These are phyloP conservation scores for Panellus pusillus DNA, from an alignment of 768 basidiomycete genomes.

Conservation along the genomic window DNA sequence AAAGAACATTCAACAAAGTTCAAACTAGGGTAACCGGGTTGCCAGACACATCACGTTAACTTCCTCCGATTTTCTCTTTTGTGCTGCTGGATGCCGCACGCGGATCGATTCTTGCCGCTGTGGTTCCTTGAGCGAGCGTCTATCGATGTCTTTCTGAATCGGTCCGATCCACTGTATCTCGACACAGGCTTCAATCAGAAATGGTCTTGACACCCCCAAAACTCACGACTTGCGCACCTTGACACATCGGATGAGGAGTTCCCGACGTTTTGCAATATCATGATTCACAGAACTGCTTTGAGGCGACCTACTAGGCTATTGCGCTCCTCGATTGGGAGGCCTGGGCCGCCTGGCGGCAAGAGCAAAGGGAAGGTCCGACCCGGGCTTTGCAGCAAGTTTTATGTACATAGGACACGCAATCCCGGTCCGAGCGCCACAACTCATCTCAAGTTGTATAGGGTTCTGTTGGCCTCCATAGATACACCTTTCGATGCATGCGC, in stretches of 20 bases:
- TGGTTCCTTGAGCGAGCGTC: neutral
- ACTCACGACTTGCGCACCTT: neutral
- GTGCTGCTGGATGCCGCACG: neutral
- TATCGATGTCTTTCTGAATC: conserved; percentile 13
- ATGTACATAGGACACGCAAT: conserved; percentile 6
- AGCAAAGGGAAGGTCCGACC: conserved; percentile 3
- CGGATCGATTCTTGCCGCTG: conserved; percentile 9
- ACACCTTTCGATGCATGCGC: conserved; percentile 9
- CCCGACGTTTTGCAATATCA: neutral
- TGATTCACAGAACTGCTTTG: neutral
- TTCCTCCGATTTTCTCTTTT: neutral
- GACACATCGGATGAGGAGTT: neutral
- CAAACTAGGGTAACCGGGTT: too few relatives aligned
- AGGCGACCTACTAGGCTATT: neutral
- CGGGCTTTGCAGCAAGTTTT: neutral
- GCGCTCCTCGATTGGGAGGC: neutral
- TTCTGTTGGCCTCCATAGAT: conserved; percentile 4
- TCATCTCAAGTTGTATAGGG: conserved; percentile 12
- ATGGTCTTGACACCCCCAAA: neutral
- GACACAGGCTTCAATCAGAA: neutral
- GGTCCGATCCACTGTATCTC: neutral
- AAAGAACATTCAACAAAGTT: too few relatives aligned
- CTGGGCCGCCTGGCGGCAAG: neutral
- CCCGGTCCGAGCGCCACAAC: conserved; percentile 1
- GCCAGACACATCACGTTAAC: too few relatives aligned